Base-by-base conservation (phyloP, 2,329 filamentous ascomycete genomes). In the Mariannaea elegans region DNA sequence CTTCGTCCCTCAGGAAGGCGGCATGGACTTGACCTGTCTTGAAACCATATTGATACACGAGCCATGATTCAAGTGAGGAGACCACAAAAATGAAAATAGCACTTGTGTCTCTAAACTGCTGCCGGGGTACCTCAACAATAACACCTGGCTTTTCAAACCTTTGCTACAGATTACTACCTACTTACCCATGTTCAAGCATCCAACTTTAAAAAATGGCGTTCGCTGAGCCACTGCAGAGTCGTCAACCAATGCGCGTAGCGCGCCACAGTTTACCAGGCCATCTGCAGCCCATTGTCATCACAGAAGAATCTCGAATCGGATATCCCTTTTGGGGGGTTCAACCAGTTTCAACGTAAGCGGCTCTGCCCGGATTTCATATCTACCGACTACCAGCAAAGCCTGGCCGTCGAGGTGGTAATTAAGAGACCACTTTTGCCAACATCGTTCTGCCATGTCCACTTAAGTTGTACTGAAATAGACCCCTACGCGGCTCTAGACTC, bases 151-250 rank as follows among this genome's bases (percentile, higher is more conserved):
- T 14, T n/a, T 3, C 19, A 44, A 44, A 19, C 41, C 9, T 41
- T 44, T n/a, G n/a, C 21, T 29, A 12, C 13, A 12, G 9, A 19
- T 19, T 42, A 16, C 10, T 13, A 8, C 12, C 9, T 18, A 4
- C 21, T n/a, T 9, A 23, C 29, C 21, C 51, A 27, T 16, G 41
- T 29, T 31, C 27, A 31, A 7, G 27, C 27, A 7, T 7, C 12
- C 27, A 7, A 31, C 27, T 12, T 7, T 31, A 12, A 7, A 31
- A 31, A 12, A 46, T 41, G 36, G 36, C 14, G 29, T 19, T 47
- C 36, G 59, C 67, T 69, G 57, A 70, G 67, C 67, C 67, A 70
- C 67, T 47, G 29, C 12, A 32, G 27, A 24, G 55, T 67, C 65
- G 67, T 70, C 65, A 66, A 70, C 54, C 24, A 18, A 49, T 49